These are phyloP conservation scores for Buxus sempervirens DNA, from an alignment of 164 flowering plant genomes.

Conservation along the genomic window DNA sequence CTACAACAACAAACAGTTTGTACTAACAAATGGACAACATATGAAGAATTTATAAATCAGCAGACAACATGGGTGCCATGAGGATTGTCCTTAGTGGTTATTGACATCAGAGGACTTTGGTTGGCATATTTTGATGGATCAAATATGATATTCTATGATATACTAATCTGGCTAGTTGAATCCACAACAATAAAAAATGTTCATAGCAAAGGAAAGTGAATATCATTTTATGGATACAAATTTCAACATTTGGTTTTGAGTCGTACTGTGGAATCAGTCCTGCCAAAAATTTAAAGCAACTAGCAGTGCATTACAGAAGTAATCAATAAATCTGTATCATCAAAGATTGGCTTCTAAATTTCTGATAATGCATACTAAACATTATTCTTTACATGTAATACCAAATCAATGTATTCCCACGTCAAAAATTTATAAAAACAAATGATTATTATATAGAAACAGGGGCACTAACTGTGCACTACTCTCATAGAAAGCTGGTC, in stretches of 20 bases:
- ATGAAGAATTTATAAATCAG: neutral
- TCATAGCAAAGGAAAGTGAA: neutral
- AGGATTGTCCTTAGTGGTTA: no score
- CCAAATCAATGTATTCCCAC: neutral
- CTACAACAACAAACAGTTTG: neutral
- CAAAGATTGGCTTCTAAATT: slow-evolving; percentile 2
- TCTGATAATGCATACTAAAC: slow-evolving; percentile 5
- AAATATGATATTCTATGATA: no score
- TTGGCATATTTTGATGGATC: no score
- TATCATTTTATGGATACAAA: neutral
- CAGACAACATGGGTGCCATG: neutral
- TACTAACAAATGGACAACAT: neutral
- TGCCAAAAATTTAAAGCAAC: neutral
- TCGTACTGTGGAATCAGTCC: neutral
- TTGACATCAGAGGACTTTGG: no score
- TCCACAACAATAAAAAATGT: neutral
- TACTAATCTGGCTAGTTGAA: no score
- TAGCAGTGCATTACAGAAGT: neutral
- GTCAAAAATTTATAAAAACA: neutral
- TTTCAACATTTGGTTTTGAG: neutral
- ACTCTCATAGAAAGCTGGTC: slow-evolving; percentile 27
- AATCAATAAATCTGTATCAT: neutral
- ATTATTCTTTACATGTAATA: neutral
- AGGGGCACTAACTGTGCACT: slow-evolving; percentile 30
- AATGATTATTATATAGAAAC: slow-evolving; percentile 12